Evolutionary conservation across 768 basidiomycete genomes (phyloP), one percentile per base, ranked within the genome.

Genomic region (Termitomyces sp.): DNA sequence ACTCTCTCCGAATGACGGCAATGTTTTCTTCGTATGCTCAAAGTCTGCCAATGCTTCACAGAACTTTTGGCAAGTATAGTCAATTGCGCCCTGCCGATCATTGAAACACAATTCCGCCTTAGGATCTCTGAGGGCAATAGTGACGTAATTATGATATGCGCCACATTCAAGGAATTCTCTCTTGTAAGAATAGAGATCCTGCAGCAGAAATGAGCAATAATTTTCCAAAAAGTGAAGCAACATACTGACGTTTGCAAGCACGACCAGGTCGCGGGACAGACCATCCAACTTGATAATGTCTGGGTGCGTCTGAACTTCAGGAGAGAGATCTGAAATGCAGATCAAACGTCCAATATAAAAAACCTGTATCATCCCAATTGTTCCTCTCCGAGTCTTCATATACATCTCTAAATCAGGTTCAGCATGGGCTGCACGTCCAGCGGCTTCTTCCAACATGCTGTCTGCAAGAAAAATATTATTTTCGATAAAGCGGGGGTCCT

Each of bases 141-240:
- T 55, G 11, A 59, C 45, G 21, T 51, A 47, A 48, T 59, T 59
- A 35, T 59, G 58, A 35, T 59, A 43, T 7, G 58, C 54, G n/a
- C 49, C 49, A 26, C 58, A 55, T n/a, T 55, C 58, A 12, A 46
- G 37, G 37, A 15, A 38, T 38, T 38, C 37, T 38, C 37, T 38
- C 15, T 38, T 38, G 37, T 38, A 38, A 51, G 37, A 55, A 55
- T 55, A 49, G 31, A 49, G 31, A 12, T 49, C 48, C 48, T 49
- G n/a, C 12, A 5, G 11, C 15, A 3, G 5, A 5, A 38, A 38
- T 38, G 15, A 38, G 37, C 5, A 6, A 17, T 15, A 15, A 17
- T 5, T 17, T 38, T 15, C 17, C 14, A 6, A 38, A 38, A 17
- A 7, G 35, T 15, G 6, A 38, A 15, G 37, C 2, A 17, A 38